A percentile compares a stretch with the other conserved stretches of the same genome.
phyloP scores from a whole-genome alignment of 2,329 filamentous ascomycete genomes.

The Ceratocystis colombiana region DNA sequence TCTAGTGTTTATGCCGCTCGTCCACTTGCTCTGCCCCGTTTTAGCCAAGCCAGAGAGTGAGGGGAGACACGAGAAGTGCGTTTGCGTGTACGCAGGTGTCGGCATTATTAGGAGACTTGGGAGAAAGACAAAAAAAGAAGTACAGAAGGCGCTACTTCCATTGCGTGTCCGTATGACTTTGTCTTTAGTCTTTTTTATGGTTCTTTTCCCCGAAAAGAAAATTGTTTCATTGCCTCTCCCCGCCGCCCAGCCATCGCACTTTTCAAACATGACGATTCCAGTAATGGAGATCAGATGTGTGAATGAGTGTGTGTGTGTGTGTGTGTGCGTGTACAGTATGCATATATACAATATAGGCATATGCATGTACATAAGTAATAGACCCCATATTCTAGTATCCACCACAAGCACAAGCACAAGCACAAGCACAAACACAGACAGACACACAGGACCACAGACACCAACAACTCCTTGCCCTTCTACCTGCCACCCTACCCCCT shows the following conservation, averaged over 20 bases:
- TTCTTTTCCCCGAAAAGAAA: no score
- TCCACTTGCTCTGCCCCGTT: no score
- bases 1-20: background rate
- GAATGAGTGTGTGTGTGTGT: background rate
- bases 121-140: background rate
- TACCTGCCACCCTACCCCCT: background rate
- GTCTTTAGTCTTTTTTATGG: no score
- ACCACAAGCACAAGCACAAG: background rate
- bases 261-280: background rate
- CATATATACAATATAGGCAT: background rate
- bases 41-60: no score
- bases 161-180: no score
- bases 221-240: background rate
- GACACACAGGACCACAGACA: background rate
- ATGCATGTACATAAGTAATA: background rate
- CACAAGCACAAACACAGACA: background rate
- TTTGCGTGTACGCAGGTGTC: no score
- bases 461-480: background rate
- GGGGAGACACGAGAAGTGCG: no score
- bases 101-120: no score
- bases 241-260: conserved; percentile 5
- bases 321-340: background rate
- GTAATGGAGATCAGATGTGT: background rate
- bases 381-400: no score
- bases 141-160: background rate